phyloP scores from a whole-genome alignment of 768 basidiomycete species.

The Naganishia onofrii region DNA sequence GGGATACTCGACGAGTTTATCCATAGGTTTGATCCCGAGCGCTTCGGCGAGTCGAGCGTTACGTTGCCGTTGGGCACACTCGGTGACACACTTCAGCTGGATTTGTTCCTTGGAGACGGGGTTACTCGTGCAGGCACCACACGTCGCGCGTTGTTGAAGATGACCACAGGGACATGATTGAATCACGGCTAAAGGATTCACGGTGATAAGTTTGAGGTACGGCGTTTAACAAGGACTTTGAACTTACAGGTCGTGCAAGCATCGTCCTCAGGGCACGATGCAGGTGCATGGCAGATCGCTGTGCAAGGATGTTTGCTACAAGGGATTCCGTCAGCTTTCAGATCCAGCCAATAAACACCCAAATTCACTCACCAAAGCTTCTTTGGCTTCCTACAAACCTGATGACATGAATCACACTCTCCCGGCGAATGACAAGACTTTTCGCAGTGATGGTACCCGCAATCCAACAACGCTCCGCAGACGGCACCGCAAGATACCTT shows the following conservation, averaged over 20 bases:
- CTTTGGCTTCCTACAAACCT: slow-evolving; percentile 79
- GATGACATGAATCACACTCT: slow-evolving; percentile 71
- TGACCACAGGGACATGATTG: slow-evolving; percentile 81
- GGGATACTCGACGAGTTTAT: slow-evolving; percentile 56
- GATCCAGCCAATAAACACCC: neutral
- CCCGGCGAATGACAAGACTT: slow-evolving; percentile 72
- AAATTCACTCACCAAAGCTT: slow-evolving; percentile 75
- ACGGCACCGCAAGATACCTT: slow-evolving; percentile 78
- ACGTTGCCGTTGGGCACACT: slow-evolving; percentile 79
- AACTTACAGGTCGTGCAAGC: slow-evolving; percentile 61
- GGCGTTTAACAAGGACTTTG: slow-evolving; percentile 35
- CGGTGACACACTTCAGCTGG: slow-evolving; percentile 70
- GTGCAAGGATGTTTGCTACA: slow-evolving; percentile 67
- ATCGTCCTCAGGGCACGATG: slow-evolving; percentile 73
- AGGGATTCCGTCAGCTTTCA: slow-evolving; percentile 59
- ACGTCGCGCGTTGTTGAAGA: slow-evolving; percentile 68
- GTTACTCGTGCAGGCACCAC: slow-evolving; percentile 62
- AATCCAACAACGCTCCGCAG: slow-evolving; percentile 68
- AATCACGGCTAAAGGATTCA: slow-evolving; percentile 54
- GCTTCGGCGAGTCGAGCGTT: slow-evolving; percentile 88
- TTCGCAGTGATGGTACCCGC: slow-evolving; percentile 87
- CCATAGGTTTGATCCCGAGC: slow-evolving; percentile 68
- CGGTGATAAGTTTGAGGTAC: slow-evolving; percentile 8
- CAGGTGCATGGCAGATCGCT: slow-evolving; percentile 79
- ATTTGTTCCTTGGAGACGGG: slow-evolving; percentile 56